Evolutionary conservation across 2,329 filamentous ascomycete species (phyloP).

Genomic region (Cytospora mali): DNA sequence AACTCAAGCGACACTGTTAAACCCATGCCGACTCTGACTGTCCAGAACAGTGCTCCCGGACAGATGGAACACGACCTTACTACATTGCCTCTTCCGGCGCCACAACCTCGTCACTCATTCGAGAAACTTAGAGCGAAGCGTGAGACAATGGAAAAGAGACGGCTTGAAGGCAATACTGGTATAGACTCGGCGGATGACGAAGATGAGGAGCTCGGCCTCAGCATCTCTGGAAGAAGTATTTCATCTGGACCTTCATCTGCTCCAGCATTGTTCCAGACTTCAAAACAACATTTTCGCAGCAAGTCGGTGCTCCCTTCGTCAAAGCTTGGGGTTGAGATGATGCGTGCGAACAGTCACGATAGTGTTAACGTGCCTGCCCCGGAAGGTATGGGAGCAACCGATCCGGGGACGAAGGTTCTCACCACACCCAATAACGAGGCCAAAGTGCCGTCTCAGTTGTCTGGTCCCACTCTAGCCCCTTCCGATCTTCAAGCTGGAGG

Average conservation of each 20-base stretch:
- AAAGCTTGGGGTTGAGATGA: slow-evolving; percentile 95
- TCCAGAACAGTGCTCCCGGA: slow-evolving; percentile 66
- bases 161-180: slow-evolving; percentile 62
- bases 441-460: slow-evolving; percentile 31
- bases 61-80: slow-evolving; percentile 55
- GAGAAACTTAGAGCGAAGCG: slow-evolving; percentile 76
- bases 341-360: slow-evolving; percentile 93
- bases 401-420: slow-evolving; percentile 56
- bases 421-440: slow-evolving; percentile 49
- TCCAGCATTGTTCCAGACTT: slow-evolving; percentile 13
- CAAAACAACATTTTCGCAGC: slow-evolving; percentile 50
- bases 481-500: slow-evolving; percentile 22
- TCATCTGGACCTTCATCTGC: slow-evolving; percentile 21
- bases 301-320: slow-evolving; percentile 71
- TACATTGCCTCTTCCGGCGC: slow-evolving; percentile 44
- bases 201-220: slow-evolving; percentile 79
- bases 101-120: slow-evolving; percentile 62
- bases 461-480: slow-evolving; percentile 25
- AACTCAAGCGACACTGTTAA: slow-evolving; percentile 41
- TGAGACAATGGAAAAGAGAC: slow-evolving; percentile 72
- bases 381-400: slow-evolving; percentile 51
- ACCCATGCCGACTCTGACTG: slow-evolving; percentile 56
- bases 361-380: slow-evolving; percentile 59
- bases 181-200: slow-evolving; percentile 92
- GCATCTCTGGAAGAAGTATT: slow-evolving; percentile 41